Base-by-base conservation (phyloP, 2,329 filamentous ascomycete species). In the Nothomitra cinnamomea region DNA sequence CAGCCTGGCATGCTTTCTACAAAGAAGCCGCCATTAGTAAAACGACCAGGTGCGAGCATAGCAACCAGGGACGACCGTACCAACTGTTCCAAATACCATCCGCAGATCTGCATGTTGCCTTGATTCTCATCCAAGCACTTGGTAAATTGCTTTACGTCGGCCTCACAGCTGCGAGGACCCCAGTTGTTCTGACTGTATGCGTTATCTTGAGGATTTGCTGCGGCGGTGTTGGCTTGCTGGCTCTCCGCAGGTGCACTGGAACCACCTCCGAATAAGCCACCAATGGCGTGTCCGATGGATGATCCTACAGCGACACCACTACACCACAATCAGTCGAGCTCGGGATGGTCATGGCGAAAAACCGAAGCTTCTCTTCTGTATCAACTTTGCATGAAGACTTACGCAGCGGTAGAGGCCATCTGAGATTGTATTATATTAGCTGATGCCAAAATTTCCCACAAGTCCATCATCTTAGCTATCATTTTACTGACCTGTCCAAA, bases 331-430 rank as follows among this genome's bases (percentile, higher is more conserved):
- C 43, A 57, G 22, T 32, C 67, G 60, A 64, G 62, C 52, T 52
- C 12, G 28, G 25, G 19, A 13, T 19, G 22, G 4, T 48, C 15
- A 17, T 49, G n/a, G n/a, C 24, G 10, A 35, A 15, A 17, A 28
- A 19, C 12, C 15, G 17, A 35, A 35, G 10, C 12, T 32, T 10
- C 28, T 32, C 10, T 32, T 32, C 5, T 10, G 10, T 8, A 48
- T 43, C 41, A 13, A 24, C n/a, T 25, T 48, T 50, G 28, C 21
- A n/a, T n/a, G 49, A 24, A 19, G 12, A 82, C 88, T 74, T 83
- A 96, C 90, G 92, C 92, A 68, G 92, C 92, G 55, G 92, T 98
- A 66, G 83, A 88, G 60, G 92, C 92, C 85, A 98, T 95, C 76
- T 96, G 25, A 2, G 17, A 19, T 17, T 4, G 32, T 35, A 10